A percentile compares a stretch with the other conserved stretches of the same genome.
Conservation (phyloP, 2,329 filamentous ascomycete genomes). For the Fusarium luffae region DNA sequence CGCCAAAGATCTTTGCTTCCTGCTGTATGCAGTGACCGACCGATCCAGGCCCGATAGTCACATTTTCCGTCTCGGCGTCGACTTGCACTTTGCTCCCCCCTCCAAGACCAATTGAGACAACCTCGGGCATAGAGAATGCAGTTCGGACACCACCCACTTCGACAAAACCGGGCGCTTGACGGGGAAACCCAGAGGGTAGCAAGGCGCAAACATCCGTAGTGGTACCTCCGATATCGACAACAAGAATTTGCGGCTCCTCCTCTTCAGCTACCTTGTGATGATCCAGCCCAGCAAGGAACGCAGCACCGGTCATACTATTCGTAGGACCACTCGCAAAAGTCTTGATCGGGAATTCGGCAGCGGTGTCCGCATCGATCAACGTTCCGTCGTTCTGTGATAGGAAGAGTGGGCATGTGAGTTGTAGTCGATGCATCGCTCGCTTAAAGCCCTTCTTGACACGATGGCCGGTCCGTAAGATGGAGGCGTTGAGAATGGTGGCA, state of each 20-base stretch:
- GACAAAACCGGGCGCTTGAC: constrained; percentile 68
- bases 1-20: constrained; percentile 64
- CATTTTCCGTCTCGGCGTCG: constrained; percentile 35
- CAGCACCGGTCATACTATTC: constrained; percentile 65
- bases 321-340: constrained; percentile 66
- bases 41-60: constrained; percentile 66
- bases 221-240: constrained; percentile 70
- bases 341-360: constrained; percentile 61
- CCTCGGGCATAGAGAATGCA: constrained; percentile 68
- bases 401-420: constrained; percentile 57
- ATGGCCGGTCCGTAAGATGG: constrained; percentile 60
- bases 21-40: constrained; percentile 63
- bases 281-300: constrained; percentile 63
- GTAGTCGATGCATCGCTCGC: constrained; percentile 57
- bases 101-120: constrained; percentile 66
- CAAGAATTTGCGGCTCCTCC: constrained; percentile 53
- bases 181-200: constrained; percentile 67
- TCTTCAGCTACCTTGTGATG: constrained; percentile 43
- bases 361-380: constrained; percentile 58
- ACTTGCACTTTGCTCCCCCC: constrained; percentile 58
- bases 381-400: constrained; percentile 67
- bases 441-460: constrained; percentile 60
- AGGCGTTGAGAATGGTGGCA: constrained; percentile 65
- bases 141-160: constrained; percentile 69
- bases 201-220: constrained; percentile 70